Evolutionary conservation across 352 stramenopile genomes (phyloP).

Genomic region (Peronosclerospora sorghi): DNA sequence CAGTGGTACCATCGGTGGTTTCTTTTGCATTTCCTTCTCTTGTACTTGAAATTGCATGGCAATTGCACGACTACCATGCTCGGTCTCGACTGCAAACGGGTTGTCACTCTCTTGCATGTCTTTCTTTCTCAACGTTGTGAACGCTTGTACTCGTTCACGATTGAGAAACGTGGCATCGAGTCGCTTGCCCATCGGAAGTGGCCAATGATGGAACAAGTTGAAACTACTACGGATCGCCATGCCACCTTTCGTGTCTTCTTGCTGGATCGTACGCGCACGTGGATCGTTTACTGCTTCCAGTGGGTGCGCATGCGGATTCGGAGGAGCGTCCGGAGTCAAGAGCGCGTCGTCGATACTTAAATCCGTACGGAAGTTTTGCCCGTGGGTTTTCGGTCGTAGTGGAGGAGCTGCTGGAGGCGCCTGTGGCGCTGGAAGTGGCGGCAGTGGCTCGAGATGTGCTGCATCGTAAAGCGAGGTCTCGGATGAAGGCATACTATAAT

Average conservation of each 20-base stretch:
- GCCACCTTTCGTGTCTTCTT: constrained; percentile 4
- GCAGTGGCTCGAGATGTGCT: constrained; percentile 40
- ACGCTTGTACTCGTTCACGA: constrained; percentile 26
- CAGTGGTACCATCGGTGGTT: constrained; percentile 6
- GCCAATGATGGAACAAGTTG: constrained; percentile 1
- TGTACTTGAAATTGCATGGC: constrained; percentile 24
- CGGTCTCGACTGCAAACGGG: constrained; percentile 14
- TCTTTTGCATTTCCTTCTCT: constrained; percentile 4
- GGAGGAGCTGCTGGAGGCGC: constrained; percentile 13
- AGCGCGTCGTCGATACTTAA: constrained; percentile 11
- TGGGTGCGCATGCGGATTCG: constrained; percentile 45
- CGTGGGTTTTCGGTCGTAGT: background rate
- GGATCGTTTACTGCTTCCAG: constrained; percentile 21
- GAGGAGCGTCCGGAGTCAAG: constrained; percentile 23
- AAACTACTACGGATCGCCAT: constrained; percentile 15
- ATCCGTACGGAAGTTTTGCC: background rate
- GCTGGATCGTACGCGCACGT: constrained; percentile 16
- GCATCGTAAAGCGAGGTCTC: constrained; percentile 9
- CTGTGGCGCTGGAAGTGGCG: constrained; percentile 32
- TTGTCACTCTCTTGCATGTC: constrained; percentile 7
- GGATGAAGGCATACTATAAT: too few species aligned
- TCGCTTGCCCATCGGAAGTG: constrained; percentile 18
- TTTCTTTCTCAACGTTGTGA: constrained; percentile 11
- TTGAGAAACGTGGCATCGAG: constrained; percentile 50
- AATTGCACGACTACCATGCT: constrained; percentile 35